A percentile compares a stretch with the other conserved stretches of the same genome.
Evolutionary conservation across 768 basidiomycete genomes (phyloP).

Genomic region (Epithele typhae): DNA sequence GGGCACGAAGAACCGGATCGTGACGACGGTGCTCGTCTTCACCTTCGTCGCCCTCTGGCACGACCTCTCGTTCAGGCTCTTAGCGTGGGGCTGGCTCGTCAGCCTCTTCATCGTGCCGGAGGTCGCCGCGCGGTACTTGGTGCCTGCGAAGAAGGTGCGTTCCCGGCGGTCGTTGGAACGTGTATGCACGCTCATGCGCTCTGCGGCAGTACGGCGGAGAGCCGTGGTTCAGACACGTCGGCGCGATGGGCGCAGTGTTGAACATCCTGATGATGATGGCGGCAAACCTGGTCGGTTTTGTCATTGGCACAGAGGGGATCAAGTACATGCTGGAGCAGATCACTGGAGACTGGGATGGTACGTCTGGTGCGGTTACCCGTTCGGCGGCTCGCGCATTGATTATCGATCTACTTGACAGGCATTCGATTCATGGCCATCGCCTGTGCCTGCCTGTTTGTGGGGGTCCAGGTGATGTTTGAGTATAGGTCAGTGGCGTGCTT

Average conservation of each 20-base stretch:
- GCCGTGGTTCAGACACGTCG: constrained; percentile 83
- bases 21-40: constrained; percentile 79
- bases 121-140: constrained; percentile 50
- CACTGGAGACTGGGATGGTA: constrained; percentile 64
- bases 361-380: constrained; percentile 7
- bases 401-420: constrained; percentile 36
- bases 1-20: constrained; percentile 49
- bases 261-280: constrained; percentile 88
- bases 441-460: constrained; percentile 68
- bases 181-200: background rate
- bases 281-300: constrained; percentile 95
- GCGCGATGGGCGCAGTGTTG: constrained; percentile 74
- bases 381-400: background rate
- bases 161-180: background rate
- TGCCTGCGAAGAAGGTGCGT: constrained; percentile 62
- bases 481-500: constrained; percentile 59
- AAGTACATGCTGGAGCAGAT: constrained; percentile 61
- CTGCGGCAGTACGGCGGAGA: constrained; percentile 55
- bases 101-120: constrained; percentile 90
- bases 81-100: constrained; percentile 97
- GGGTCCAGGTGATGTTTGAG: constrained; percentile 92
- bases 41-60: constrained; percentile 99
- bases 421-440: constrained; percentile 59
- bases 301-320: constrained; percentile 80
- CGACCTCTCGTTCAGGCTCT: constrained; percentile 79